Base-by-base conservation (phyloP, 805 yeast genomes). In the Wickerhamomyces xylosicus region DNA sequence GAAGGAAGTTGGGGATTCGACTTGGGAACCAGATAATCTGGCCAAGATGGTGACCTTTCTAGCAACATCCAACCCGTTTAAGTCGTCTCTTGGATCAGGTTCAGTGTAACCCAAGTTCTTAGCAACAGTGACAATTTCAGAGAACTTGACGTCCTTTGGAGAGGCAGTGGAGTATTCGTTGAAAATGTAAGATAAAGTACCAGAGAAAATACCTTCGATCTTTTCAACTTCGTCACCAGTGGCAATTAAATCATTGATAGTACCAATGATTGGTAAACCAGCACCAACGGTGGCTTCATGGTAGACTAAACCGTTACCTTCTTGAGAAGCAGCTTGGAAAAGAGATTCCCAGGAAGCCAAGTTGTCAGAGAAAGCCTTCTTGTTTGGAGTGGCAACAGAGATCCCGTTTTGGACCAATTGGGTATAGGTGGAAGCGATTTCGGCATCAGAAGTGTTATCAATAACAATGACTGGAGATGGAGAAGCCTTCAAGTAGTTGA, bases 201-300 rank as follows among this genome's bases (percentile, higher is more conserved):
- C 99, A 8, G 96, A 86, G 57, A 92, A 82, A 53, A 92, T 90
- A 48, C 98, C 99, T 64, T 92, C 97, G 47, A 92, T 82, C 59
- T 78, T 84, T 52, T 78, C 81, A 48, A 92, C 76, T 65, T 86
- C 77, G 62, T 92, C 99, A 47, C 98, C 98, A 39, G 98, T 92
- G 44, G 76, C 73, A 33, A 92, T 71, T 63, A 90, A 71, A 59
- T 92, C 98, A 56, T 79, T 84, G 55, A 92, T 67, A 37, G 96
- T 83, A 36, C 86, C 80, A 52, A 92, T 79, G 45, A 92, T 77
- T 43, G 99, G 99, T 59, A 92, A 72, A 41, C 97, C 99, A 33
- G 99, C 99, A 57, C 97, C 97, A 42, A 92, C 97, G 7, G 97
- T 86, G 37, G 98, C 95, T 70, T 92, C 99, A 57, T 92, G 98